Evolutionary conservation across 2,329 filamentous ascomycete species (phyloP).

Genomic region (Colletotrichum cereale): DNA sequence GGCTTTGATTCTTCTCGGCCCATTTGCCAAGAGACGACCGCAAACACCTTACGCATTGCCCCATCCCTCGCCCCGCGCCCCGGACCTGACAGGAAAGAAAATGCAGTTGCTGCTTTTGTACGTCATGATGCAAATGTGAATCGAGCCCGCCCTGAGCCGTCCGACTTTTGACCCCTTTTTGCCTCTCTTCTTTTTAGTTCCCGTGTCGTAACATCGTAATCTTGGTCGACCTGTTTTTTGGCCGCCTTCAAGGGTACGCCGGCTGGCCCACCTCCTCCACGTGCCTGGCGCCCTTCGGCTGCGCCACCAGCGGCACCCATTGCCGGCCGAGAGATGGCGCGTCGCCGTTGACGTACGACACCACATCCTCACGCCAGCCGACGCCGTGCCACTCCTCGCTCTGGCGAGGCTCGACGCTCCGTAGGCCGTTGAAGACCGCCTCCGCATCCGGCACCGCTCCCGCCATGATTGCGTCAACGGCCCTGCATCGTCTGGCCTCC

Average conservation of each 20-base stretch:
- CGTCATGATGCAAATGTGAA: slow-evolving; percentile 35
- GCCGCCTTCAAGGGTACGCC: slow-evolving; percentile 40
- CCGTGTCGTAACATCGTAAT: slow-evolving; percentile 41
- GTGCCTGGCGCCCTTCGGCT: slow-evolving; percentile 1
- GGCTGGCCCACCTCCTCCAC: slow-evolving; percentile 10
- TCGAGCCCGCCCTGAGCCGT: slow-evolving; percentile 22
- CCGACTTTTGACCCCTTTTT: neutral
- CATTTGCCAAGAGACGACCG: slow-evolving; percentile 7
- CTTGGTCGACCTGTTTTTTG: neutral
- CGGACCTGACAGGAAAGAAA: slow-evolving; percentile 7
- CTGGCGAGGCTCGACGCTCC: slow-evolving; percentile 54
- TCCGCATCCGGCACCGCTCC: slow-evolving; percentile 52
- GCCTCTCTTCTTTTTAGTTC: slow-evolving; percentile 24
- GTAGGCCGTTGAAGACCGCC: slow-evolving; percentile 52
- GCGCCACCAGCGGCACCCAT: slow-evolving; percentile 55
- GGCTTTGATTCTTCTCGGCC: slow-evolving; percentile 11
- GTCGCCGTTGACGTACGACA: slow-evolving; percentile 54
- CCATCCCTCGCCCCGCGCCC: slow-evolving; percentile 25
- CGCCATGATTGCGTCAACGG: slow-evolving; percentile 56
- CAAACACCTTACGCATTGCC: slow-evolving; percentile 37
- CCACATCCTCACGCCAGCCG: slow-evolving; percentile 63
- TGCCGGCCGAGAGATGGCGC: slow-evolving; percentile 58
- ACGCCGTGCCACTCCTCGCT: slow-evolving; percentile 60
- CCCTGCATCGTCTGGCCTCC: slow-evolving; percentile 65
- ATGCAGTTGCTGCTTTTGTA: slow-evolving; percentile 34